Evolutionary conservation across 768 basidiomycete genomes (phyloP).

Genomic region (Podaxis rugospora): DNA sequence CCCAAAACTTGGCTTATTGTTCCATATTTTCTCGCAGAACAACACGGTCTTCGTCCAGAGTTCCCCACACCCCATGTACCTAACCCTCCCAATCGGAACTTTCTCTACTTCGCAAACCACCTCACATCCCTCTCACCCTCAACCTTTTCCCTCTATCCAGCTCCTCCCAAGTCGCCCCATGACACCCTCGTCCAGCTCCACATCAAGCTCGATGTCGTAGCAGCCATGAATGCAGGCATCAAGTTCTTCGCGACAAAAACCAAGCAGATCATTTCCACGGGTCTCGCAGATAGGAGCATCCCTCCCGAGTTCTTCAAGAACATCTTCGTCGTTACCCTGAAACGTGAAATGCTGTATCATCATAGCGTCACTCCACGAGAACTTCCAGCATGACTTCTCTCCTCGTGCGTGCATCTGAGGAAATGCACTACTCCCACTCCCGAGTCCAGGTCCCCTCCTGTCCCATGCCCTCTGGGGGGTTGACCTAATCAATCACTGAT

Average conservation of each 20-base stretch:
- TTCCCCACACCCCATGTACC: neutral
- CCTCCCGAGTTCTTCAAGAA: conserved; percentile 10
- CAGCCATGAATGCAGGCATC: conserved; percentile 14
- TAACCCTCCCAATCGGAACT: neutral
- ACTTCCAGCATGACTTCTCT: neutral
- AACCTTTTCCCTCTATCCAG: neutral
- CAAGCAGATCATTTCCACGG: conserved; percentile 11
- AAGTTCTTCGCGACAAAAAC: conserved; percentile 14
- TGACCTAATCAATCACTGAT: too few species aligned
- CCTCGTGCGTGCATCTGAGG: neutral
- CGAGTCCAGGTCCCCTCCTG: too few species aligned
- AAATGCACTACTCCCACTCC: too few species aligned
- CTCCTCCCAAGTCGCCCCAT: neutral
- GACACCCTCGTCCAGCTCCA: conserved; percentile 8
- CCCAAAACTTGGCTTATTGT: neutral
- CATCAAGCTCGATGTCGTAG: conserved; percentile 14
- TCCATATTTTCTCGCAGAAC: neutral
- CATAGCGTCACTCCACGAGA: neutral
- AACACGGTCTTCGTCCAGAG: neutral
- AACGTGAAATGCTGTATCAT: neutral
- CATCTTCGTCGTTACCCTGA: conserved; percentile 2
- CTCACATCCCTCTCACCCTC: neutral
- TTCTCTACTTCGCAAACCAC: conserved; percentile 5
- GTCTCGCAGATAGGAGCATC: conserved; percentile 9
- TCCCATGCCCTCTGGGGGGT: neutral